A percentile compares a stretch with the other conserved stretches of the same genome.
These are phyloP conservation scores for Megacollybia platyphylla DNA, from an alignment of 1,284 basidiomycete genomes.

Conservation along the genomic window DNA sequence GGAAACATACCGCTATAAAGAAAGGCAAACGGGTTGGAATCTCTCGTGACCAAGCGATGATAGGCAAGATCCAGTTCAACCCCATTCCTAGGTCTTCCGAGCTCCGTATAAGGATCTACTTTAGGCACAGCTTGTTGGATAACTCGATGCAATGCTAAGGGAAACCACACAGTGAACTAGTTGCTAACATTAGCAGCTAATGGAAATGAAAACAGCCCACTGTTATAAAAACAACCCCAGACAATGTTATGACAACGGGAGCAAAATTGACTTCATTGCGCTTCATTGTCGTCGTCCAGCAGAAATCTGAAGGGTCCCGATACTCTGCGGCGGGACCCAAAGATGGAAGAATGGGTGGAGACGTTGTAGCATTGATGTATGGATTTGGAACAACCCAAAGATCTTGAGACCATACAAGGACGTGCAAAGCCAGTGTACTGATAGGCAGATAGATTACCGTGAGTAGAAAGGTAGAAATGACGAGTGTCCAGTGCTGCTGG, in stretches of 20 bases:
- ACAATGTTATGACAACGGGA: conserved; percentile 46
- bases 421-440: conserved; percentile 60
- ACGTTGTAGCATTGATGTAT: conserved; percentile 44
- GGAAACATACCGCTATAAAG: conserved; percentile 47
- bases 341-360: conserved; percentile 31
- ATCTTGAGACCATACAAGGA: conserved; percentile 62
- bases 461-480: conserved; percentile 49
- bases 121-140: conserved; percentile 49
- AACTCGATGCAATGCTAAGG: conserved; percentile 44
- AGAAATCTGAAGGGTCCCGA: conserved; percentile 61
- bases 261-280: conserved; percentile 64
- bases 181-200: conserved; percentile 2
- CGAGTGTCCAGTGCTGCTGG: conserved; percentile 34
- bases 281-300: conserved; percentile 68
- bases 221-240: conserved; percentile 36
- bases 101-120: conserved; percentile 59
- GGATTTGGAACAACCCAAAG: conserved; percentile 64
- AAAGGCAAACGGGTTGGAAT: conserved; percentile 61
- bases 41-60: conserved; percentile 49
- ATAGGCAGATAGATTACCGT: conserved; percentile 59
- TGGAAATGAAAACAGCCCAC: conserved; percentile 23
- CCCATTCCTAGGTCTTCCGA: conserved; percentile 46
- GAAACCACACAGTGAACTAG: conserved; percentile 65
- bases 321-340: conserved; percentile 45
- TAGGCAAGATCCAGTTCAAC: conserved; percentile 66